Evolutionary conservation across 805 yeast genomes (phyloP).

Genomic region (Henningerozyma blattae): DNA sequence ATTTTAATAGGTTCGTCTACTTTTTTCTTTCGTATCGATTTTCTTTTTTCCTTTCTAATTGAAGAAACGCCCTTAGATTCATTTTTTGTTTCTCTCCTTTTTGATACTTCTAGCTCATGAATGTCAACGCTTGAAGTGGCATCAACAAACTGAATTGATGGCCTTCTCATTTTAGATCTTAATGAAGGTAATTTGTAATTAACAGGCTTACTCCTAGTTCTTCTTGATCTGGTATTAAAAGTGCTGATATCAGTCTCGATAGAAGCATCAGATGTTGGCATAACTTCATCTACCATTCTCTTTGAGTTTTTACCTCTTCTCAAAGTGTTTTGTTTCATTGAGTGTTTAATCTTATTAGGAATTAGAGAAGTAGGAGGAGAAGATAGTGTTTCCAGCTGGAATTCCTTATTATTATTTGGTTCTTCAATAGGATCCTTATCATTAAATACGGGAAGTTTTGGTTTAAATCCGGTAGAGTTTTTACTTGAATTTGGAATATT

Average conservation of each 20-base stretch:
- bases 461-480: slow-evolving; percentile 7
- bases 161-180: slow-evolving; percentile 58
- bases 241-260: slow-evolving; percentile 9
- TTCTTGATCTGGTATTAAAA: slow-evolving; percentile 25
- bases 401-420: neutral
- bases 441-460: slow-evolving; percentile 17
- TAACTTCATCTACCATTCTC: slow-evolving; percentile 28
- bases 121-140: slow-evolving; percentile 36
- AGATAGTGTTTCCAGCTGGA: neutral
- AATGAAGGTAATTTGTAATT: slow-evolving; percentile 60
- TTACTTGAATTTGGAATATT: neutral
- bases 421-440: slow-evolving; percentile 14
- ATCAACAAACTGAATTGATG: slow-evolving; percentile 44
- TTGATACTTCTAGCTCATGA: slow-evolving; percentile 25
- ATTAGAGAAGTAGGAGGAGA: slow-evolving; percentile 6
- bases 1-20: too few species aligned
- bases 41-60: neutral
- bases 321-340: slow-evolving; percentile 21
- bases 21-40: neutral
- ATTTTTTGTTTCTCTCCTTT: slow-evolving; percentile 5
- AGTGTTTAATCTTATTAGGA: slow-evolving; percentile 18
- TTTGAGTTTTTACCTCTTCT: slow-evolving; percentile 8
- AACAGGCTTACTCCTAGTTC: slow-evolving; percentile 45
- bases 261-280: slow-evolving; percentile 23
- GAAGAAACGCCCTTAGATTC: slow-evolving; percentile 2